phyloP scores from a whole-genome alignment of 768 basidiomycete species.

The Termitomyces heimii region DNA sequence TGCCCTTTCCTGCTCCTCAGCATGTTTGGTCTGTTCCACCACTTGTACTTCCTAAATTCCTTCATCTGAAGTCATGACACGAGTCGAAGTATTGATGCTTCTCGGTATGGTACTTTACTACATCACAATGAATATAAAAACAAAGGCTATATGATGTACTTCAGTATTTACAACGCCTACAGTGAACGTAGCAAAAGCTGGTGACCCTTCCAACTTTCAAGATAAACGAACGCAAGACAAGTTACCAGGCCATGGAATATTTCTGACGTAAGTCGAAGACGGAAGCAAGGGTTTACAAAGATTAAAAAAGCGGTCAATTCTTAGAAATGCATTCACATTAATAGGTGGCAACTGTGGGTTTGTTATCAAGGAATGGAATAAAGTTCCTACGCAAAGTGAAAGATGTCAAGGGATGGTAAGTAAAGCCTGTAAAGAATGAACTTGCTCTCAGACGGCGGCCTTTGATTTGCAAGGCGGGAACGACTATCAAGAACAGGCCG shows the following conservation, averaged over 20 bases:
- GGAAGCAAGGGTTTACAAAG: too few relatives aligned
- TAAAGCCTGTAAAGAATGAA: not conserved
- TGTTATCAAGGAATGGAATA: conserved; percentile 11
- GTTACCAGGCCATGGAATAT: too few relatives aligned
- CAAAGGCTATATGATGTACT: too few relatives aligned
- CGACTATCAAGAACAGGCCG: conserved; percentile 41
- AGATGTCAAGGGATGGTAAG: not conserved
- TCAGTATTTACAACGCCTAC: too few relatives aligned
- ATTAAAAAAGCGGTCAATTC: too few relatives aligned
- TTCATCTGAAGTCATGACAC: not conserved
- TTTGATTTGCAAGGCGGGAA: conserved; percentile 41
- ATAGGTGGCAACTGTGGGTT: not conserved
- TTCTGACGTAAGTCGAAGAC: too few relatives aligned
- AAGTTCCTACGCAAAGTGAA: conserved; percentile 9
- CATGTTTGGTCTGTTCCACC: not conserved
- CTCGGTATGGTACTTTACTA: too few relatives aligned
- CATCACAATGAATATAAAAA: too few relatives aligned
- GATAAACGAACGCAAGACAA: too few relatives aligned
- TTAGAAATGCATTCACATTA: not conserved
- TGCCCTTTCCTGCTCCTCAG: not conserved
- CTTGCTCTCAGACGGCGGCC: conserved; percentile 38
- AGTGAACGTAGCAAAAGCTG: too few relatives aligned
- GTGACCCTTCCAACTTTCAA: too few relatives aligned
- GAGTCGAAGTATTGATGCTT: not conserved
- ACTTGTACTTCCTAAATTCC: not conserved